Evolutionary conservation across 768 basidiomycete species (phyloP), one percentile per base, ranked within the genome.

Genomic region (Tulasnella sp.): DNA sequence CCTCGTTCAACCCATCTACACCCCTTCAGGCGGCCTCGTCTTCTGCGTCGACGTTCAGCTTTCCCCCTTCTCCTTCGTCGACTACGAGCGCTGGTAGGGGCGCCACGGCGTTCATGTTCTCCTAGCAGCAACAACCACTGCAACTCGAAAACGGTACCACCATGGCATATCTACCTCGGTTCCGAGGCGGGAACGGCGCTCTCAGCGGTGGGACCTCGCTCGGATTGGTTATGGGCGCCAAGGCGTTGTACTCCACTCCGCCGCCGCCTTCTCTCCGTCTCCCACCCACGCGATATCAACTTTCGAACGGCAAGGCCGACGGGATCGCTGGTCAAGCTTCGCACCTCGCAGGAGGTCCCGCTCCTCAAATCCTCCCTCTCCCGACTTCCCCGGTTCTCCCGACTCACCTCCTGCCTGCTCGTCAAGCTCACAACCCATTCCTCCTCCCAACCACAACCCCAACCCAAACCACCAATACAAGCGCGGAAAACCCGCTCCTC

Each of bases 401-500:
- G 12, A 5, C 40, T 41, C 50, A 78, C 37, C 44, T 54, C 24
- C 54, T 28, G n/a, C 77, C 37, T 1, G 42, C 34, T 58, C 76
- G 37, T 48, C 28, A 50, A 31, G 20, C 76, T 24, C 76, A 28
- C 74, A 8, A 34, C 3, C 24, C 16, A n/a, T 41, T 48, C 76
- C 42, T 24, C 76, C 41, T n/a, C 12, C 22, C 20, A 22, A 34
- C 41, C 76, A 28, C n/a, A 14, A 28, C 41, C 77, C 3, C 7
- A 9, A 7, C 77, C 14, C 58, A 5, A 50, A 16, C 46, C 42
- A 8, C 4, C 12, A 42, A 42, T 8, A 42, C 12, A 3, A 42
- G 9, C 42, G 8, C 42, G 4, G 9, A 42, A 90, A 89, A 85
- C 34, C 83, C 85, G 75, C 85, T 87, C 34, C 88, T 86, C 81